These are phyloP conservation scores for Fomitopsis pinicola DNA, from an alignment of 1,284 basidiomycete species.

Conservation along the genomic window DNA sequence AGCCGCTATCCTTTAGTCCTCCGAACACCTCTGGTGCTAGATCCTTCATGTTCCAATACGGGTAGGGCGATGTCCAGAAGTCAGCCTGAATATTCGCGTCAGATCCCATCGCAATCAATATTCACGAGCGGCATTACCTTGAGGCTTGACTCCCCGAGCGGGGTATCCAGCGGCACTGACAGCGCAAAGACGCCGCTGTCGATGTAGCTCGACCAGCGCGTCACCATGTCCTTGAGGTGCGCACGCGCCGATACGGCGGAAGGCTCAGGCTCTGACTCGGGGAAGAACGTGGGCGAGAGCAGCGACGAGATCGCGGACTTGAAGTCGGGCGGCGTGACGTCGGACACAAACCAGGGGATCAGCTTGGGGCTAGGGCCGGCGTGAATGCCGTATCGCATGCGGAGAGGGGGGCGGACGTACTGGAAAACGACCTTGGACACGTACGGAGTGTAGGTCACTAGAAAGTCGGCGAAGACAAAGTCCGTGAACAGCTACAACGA, in stretches of 20 bases:
- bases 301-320: conserved; percentile 45
- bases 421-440: conserved; percentile 84
- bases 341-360: conserved; percentile 93
- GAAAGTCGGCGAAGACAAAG: conserved; percentile 91
- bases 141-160: conserved; percentile 47
- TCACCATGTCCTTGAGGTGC: conserved; percentile 59
- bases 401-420: conserved; percentile 43
- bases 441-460: conserved; percentile 84
- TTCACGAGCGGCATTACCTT: conserved; percentile 26
- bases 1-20: conserved; percentile 57
- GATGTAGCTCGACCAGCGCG: conserved; percentile 74
- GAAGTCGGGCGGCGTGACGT: conserved; percentile 83
- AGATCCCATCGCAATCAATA: background rate
- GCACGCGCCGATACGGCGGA: conserved; percentile 10
- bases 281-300: conserved; percentile 60
- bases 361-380: conserved; percentile 64
- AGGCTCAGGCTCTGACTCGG: conserved; percentile 25
- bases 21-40: conserved; percentile 57
- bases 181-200: conserved; percentile 70
- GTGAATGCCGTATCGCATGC: background rate
- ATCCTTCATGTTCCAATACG: conserved; percentile 78
- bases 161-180: conserved; percentile 62
- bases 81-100: conserved; percentile 29
- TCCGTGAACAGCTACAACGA: conserved; percentile 82
- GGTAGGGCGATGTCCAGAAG: conserved; percentile 85